phyloP scores from a whole-genome alignment of 2,329 filamentous ascomycete species.

The Colletotrichum tropicicola region DNA sequence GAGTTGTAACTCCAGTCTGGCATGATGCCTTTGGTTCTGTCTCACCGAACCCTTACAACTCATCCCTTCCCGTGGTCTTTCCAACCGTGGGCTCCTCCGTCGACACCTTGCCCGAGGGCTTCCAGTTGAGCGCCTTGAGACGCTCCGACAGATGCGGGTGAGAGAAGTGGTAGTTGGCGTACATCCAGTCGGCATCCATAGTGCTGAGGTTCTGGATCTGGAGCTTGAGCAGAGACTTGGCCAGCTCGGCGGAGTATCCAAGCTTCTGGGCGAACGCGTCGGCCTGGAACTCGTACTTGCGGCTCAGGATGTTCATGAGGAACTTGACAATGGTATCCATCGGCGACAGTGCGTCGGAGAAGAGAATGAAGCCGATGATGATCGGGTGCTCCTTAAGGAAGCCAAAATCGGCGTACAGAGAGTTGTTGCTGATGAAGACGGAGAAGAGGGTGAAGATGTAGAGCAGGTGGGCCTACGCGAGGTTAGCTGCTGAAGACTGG shows the following conservation, averaged over 20 bases:
- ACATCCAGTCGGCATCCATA: conserved; percentile 99
- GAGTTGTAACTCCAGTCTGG: not conserved
- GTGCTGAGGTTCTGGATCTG: conserved; percentile 98
- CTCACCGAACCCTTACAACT: conserved; percentile 63
- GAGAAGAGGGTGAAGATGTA: conserved; percentile 98
- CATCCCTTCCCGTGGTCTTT: conserved; percentile 79
- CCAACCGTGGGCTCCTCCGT: conserved; percentile 57
- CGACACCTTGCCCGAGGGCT: conserved; percentile 62
- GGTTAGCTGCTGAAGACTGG: not conserved
- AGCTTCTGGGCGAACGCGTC: conserved; percentile 88
- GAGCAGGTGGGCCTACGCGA: conserved; percentile 82
- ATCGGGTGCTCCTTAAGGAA: conserved; percentile 86
- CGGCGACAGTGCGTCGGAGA: conserved; percentile 94
- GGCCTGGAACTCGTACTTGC: conserved; percentile 95
- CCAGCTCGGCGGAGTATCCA: conserved; percentile 85
- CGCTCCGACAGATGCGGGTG: conserved; percentile 96
- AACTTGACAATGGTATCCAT: conserved; percentile 97
- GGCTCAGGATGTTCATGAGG: conserved; percentile 93
- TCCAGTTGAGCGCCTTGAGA: conserved; percentile 90
- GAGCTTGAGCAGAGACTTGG: conserved; percentile 91
- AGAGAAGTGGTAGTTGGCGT: conserved; percentile 98
- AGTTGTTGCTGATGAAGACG: conserved; percentile 95
- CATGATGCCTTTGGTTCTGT: not conserved
- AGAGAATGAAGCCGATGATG: conserved; percentile 96
- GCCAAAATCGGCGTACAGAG: conserved; percentile 90